These are phyloP conservation scores for Boletus subparvulus DNA, from an alignment of 768 basidiomycete species.

Conservation along the genomic window DNA sequence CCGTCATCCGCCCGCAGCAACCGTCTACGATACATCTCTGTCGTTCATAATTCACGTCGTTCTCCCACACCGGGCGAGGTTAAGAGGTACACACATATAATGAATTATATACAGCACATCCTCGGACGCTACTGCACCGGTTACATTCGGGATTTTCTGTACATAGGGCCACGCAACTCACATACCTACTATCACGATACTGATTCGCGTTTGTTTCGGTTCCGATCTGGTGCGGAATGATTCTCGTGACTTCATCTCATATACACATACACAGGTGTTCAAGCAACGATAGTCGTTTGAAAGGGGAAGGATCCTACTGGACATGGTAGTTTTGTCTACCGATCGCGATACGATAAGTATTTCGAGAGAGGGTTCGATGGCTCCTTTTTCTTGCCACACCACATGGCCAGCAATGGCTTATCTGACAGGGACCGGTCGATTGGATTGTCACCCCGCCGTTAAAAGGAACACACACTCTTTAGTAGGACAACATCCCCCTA, in stretches of 20 bases:
- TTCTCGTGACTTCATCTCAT: neutral
- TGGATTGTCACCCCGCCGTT: neutral
- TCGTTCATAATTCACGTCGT: neutral
- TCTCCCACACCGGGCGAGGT: neutral
- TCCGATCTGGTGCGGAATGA: slow-evolving; percentile 2
- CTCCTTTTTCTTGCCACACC: neutral
- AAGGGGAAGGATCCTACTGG: neutral
- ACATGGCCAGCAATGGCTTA: neutral
- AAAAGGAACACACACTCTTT: neutral
- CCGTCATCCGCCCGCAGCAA: neutral
- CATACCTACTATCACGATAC: neutral
- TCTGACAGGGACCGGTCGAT: neutral
- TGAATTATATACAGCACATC: slow-evolving; percentile 1
- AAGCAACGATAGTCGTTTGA: neutral
- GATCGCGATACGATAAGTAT: neutral
- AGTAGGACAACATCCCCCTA: neutral
- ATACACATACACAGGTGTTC: neutral
- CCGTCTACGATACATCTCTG: slow-evolving; percentile 1
- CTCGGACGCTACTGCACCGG: neutral
- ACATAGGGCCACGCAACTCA: neutral
- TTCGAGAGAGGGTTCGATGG: neutral
- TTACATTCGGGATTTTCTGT: neutral
- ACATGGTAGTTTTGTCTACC: neutral
- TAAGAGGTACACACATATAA: neutral
- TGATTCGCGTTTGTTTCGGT: neutral